Percentiles rank a stretch among this genome's conserved stretches.
phyloP scores from a whole-genome alignment of 495 filamentous ascomycete genomes.

The Daldinia decipiens region DNA sequence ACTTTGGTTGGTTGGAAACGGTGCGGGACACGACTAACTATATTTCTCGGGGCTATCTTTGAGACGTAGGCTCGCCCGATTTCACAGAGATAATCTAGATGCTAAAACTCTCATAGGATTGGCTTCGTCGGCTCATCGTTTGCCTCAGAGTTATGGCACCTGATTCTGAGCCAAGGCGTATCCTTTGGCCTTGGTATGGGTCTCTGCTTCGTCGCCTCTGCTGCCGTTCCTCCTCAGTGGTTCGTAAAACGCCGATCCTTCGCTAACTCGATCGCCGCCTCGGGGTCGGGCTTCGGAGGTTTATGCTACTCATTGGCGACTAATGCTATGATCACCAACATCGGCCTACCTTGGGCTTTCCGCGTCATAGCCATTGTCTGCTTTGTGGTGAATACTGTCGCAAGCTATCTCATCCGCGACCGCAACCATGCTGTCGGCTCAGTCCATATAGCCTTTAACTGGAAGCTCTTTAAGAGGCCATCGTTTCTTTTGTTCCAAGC shows the following conservation, averaged over 20 bases:
- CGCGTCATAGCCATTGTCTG: slow-evolving; percentile 71
- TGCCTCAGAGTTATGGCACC: slow-evolving; percentile 74
- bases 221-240: slow-evolving; percentile 81
- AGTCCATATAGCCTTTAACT: slow-evolving; percentile 70
- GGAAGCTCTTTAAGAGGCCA: slow-evolving; percentile 65
- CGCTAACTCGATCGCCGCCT: slow-evolving; percentile 76
- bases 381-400: slow-evolving; percentile 67
- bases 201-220: slow-evolving; percentile 77
- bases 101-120: slow-evolving; percentile 34
- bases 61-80: slow-evolving; percentile 56
- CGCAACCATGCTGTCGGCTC: slow-evolving; percentile 74
- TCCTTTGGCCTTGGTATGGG: slow-evolving; percentile 81
- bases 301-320: slow-evolving; percentile 68
- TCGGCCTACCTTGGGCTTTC: slow-evolving; percentile 73
- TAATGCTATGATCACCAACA: slow-evolving; percentile 67
- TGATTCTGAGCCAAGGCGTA: slow-evolving; percentile 80
- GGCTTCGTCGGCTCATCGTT: slow-evolving; percentile 75
- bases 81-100: not conserved
- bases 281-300: slow-evolving; percentile 81
- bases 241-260: slow-evolving; percentile 74
- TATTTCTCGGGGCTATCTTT: slow-evolving; percentile 69
- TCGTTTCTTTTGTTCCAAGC: slow-evolving; percentile 72
- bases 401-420: slow-evolving; percentile 69
- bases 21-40: slow-evolving; percentile 64
- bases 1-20: slow-evolving; percentile 60